Evolutionary conservation across 495 filamentous ascomycete species (phyloP), one percentile per base, ranked within the genome.

Genomic region (Aspergillus egyptiacus): DNA sequence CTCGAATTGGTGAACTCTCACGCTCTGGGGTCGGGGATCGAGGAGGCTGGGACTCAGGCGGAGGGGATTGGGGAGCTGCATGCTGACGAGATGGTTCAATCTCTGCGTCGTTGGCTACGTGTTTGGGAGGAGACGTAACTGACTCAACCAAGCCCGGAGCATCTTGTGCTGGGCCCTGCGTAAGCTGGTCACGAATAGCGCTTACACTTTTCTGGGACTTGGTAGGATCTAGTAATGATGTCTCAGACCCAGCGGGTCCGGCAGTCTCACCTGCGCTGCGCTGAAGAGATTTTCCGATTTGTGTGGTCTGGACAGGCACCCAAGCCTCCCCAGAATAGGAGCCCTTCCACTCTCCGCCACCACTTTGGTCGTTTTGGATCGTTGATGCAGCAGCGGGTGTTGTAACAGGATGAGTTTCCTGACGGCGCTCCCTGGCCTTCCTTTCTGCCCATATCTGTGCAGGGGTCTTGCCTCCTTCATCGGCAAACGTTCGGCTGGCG

Each of bases 371-470:
- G 34, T 72, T 71, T 23, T 71, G 64, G 28, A 90, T 66, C 31
- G 69, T 60, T 2, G 70, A 60, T 19, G 67, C 61, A 0, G 65
- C 57, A 11, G 63, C 50, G 11, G 58, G 34, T n/a, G 71, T 36
- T 25, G 65, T 37, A 28, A 59, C 58, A 37, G 59, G 40, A 30
- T 51, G 60, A 22, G 69, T 66, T 36, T 71, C 71, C 36, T 70
- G 25, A 63, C 82, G 85, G 15, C 83, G 75, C 59, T 95, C 85
- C 44, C 81, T 79, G 19, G 86, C 89, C 71, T 96, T 98, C 66
- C 86, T 94, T 68, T 99, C 93, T 0, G 91, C 91, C 93, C 93
- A 99, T 14, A 95, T 64, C 62, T 99, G 93, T 18, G 94, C 90
- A 14, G 93, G 93, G 5, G 93, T 96, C 70, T 97, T 99, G 37